Conservation (phyloP, 2,329 filamentous ascomycete species). For the Diaporthe ampelina region DNA sequence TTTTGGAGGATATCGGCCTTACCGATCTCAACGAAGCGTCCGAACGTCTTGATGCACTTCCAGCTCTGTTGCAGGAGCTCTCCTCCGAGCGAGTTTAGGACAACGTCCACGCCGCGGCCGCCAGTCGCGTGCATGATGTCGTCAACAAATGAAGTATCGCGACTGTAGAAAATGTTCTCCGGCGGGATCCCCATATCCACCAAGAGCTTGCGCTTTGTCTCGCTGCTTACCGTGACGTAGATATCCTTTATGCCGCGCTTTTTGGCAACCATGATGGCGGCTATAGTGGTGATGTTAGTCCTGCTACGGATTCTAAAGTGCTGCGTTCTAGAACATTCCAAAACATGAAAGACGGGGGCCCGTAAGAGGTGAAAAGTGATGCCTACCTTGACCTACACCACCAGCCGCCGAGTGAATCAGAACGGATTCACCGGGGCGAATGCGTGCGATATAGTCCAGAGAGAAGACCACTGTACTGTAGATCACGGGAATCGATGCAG, state of each 20-base stretch:
- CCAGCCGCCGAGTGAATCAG: conserved; percentile 58
- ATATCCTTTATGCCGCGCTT: conserved; percentile 56
- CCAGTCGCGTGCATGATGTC: not conserved
- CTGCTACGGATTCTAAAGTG: no score
- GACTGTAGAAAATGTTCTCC: conserved; percentile 43
- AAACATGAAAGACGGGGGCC: no score
- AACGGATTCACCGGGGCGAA: conserved; percentile 49
- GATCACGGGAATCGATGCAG: conserved; percentile 16
- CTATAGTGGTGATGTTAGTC: conserved; percentile 30
- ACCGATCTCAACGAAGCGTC: conserved; percentile 51
- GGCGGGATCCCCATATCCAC: conserved; percentile 42
- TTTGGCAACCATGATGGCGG: conserved; percentile 56
- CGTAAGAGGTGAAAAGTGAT: no score
- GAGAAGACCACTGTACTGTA: conserved; percentile 6
- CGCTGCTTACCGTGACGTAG: conserved; percentile 58
- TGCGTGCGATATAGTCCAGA: not conserved
- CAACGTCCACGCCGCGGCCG: conserved; percentile 16
- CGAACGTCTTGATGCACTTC: conserved; percentile 50
- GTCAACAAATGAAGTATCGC: conserved; percentile 1
- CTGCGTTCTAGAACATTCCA: no score
- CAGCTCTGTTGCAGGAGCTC: conserved; percentile 55
- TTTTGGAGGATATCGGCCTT: conserved; percentile 47
- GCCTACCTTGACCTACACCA: conserved; percentile 53
- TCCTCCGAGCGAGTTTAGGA: conserved; percentile 43
- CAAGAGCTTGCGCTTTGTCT: conserved; percentile 57